phyloP scores from a whole-genome alignment of 108 stramenopile species.

The Pseudonitzschia multistriata region DNA sequence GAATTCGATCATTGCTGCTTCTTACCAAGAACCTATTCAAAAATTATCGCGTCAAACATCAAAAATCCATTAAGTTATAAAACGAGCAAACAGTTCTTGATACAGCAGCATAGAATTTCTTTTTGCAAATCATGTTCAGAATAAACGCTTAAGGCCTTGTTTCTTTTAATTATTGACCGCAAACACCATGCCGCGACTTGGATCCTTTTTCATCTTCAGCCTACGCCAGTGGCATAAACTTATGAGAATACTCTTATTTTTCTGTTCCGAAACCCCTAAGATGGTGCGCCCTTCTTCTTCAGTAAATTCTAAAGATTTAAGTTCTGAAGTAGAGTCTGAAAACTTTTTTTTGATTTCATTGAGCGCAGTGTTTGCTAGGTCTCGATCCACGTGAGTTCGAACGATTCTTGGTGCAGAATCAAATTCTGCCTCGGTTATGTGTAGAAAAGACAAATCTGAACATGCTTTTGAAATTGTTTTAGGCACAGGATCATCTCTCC shows the following conservation, averaged over 20 bases:
- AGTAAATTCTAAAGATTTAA: constrained; percentile 20
- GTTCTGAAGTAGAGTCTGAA: constrained; percentile 1
- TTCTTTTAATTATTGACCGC: constrained; percentile 12
- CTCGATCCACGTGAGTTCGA: constrained; percentile 34
- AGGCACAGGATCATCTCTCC: not conserved
- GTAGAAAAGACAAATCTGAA: not conserved
- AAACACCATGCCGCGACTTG: constrained; percentile 16
- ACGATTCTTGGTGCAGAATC: constrained; percentile 49
- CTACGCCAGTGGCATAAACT: constrained; percentile 52
- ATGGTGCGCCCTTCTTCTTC: constrained; percentile 27
- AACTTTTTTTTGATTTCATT: constrained; percentile 14
- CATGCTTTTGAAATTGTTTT: not conserved
- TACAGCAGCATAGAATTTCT: too few relatives aligned
- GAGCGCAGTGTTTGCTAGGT: constrained; percentile 35
- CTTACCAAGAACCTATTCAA: not conserved
- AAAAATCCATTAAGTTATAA: not conserved
- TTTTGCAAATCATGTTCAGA: too few relatives aligned
- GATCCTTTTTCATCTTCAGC: constrained; percentile 32
- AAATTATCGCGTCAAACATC: not conserved
- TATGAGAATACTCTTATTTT: constrained; percentile 40
- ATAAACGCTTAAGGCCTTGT: not conserved
- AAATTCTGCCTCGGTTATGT: constrained; percentile 43
- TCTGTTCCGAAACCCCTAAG: constrained; percentile 14
- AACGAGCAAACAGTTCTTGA: too few relatives aligned
- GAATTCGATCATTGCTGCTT: not conserved